Evolutionary conservation across 2,329 filamentous ascomycete species (phyloP).

Genomic region (Tympanopsis confertula): DNA sequence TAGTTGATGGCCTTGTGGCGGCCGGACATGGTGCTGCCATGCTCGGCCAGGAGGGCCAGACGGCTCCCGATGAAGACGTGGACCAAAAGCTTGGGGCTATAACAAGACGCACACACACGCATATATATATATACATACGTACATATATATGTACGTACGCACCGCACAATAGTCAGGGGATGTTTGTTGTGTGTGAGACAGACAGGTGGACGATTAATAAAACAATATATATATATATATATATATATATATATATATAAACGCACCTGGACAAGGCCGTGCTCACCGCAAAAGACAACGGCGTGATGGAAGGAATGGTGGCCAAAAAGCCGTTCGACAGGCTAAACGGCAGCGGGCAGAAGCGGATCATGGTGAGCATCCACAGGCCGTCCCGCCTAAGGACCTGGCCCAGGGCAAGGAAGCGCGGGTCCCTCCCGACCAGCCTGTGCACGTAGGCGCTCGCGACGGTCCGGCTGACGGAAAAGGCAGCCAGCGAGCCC

Average conservation of each 20-base stretch:
- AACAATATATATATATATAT: too few species aligned
- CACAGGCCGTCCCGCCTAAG: slow-evolving; percentile 82
- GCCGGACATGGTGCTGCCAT: slow-evolving; percentile 70
- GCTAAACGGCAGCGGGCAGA: slow-evolving; percentile 87
- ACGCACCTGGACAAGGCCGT: slow-evolving; percentile 66
- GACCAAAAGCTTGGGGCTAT: slow-evolving; percentile 72
- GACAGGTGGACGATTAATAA: too few species aligned
- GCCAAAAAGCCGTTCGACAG: slow-evolving; percentile 88
- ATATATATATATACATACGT: too few species aligned
- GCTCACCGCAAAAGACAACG: slow-evolving; percentile 64
- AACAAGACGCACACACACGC: too few species aligned
- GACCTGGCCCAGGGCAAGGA: slow-evolving; percentile 77
- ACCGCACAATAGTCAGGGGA: too few species aligned
- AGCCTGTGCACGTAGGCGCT: slow-evolving; percentile 68
- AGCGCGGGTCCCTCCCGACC: slow-evolving; percentile 73
- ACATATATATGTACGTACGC: too few species aligned
- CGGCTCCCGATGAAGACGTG: slow-evolving; percentile 85
- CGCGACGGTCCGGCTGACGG: slow-evolving; percentile 69
- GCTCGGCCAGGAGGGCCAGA: slow-evolving; percentile 71
- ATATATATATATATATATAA: too few species aligned
- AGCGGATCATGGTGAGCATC: slow-evolving; percentile 78
- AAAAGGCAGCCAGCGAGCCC: slow-evolving; percentile 69
- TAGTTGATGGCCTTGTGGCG: slow-evolving; percentile 76
- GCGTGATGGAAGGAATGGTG: slow-evolving; percentile 80
- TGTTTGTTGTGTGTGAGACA: too few species aligned